Evolutionary conservation across 2,329 filamentous ascomycete species (phyloP).

Genomic region (Penicillium hordei): DNA sequence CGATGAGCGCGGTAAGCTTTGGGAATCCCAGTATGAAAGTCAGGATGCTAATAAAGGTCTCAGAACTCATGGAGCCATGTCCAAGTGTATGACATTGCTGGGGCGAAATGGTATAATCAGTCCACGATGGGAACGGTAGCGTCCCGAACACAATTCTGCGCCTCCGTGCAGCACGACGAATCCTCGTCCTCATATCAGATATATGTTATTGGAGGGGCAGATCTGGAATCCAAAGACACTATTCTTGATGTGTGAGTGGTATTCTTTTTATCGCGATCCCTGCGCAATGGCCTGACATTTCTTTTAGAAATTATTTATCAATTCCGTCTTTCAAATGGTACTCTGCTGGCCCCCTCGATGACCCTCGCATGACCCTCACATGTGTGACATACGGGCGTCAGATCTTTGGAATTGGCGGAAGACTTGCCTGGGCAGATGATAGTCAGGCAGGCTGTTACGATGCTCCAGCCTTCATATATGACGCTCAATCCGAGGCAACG

Average conservation of each 20-base stretch:
- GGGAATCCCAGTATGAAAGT: not conserved
- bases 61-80: slow-evolving; percentile 18
- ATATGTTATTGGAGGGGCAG: slow-evolving; percentile 15
- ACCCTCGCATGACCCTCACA: slow-evolving; percentile 15
- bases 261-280: not conserved
- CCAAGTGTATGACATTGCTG: slow-evolving; percentile 17
- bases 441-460: slow-evolving; percentile 12
- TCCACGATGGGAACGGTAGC: slow-evolving; percentile 15
- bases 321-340: slow-evolving; percentile 22
- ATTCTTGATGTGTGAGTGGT: slow-evolving; percentile 12
- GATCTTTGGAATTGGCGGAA: slow-evolving; percentile 16
- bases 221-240: slow-evolving; percentile 7
- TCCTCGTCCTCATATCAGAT: slow-evolving; percentile 15
- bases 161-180: slow-evolving; percentile 14
- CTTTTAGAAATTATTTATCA: slow-evolving; percentile 16
- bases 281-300: not conserved
- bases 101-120: slow-evolving; percentile 20
- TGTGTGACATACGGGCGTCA: slow-evolving; percentile 15
- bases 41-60: not conserved
- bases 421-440: slow-evolving; percentile 11
- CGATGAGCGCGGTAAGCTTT: slow-evolving; percentile 6
- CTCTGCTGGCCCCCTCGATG: slow-evolving; percentile 6
- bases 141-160: slow-evolving; percentile 19
- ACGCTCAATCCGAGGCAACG: slow-evolving; percentile 14
- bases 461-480: slow-evolving; percentile 15